Evolutionary conservation across 2,329 filamentous ascomycete genomes (phyloP).

Genomic region (Colletotrichum sp.): DNA sequence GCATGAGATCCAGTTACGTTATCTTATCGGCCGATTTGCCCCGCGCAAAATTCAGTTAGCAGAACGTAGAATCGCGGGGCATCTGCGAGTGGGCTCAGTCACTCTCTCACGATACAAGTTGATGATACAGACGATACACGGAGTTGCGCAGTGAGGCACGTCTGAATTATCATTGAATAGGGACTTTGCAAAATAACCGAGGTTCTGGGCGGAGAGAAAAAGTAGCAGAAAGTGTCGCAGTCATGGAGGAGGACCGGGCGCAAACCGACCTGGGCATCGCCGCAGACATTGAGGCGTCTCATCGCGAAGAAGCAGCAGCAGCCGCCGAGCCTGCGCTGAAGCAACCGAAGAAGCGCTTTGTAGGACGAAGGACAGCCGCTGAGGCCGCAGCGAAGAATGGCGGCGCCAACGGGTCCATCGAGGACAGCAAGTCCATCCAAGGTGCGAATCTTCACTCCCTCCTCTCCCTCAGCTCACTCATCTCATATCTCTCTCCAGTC

Average conservation of each 20-base stretch:
- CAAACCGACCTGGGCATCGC: constrained; percentile 73
- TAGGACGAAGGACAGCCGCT: constrained; percentile 76
- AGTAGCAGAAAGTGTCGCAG: not conserved
- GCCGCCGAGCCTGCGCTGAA: constrained; percentile 47
- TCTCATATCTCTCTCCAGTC: constrained; percentile 49
- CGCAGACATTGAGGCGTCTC: constrained; percentile 62
- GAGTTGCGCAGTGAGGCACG: not conserved
- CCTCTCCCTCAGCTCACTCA: not conserved
- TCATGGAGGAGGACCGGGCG: constrained; percentile 79
- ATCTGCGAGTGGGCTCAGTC: not conserved
- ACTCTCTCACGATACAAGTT: not conserved
- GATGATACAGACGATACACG: not conserved
- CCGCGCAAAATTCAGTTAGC: constrained; percentile 18
- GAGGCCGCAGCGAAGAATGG: constrained; percentile 52
- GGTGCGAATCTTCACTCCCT: not conserved
- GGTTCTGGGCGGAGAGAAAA: not conserved
- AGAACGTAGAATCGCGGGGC: constrained; percentile 8
- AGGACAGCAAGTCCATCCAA: constrained; percentile 70
- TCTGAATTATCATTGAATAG: not conserved
- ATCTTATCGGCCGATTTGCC: constrained; percentile 12
- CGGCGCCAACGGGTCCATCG: constrained; percentile 38
- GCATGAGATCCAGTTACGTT: not conserved
- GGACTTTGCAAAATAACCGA: not conserved
- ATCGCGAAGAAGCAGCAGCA: constrained; percentile 37
- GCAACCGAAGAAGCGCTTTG: constrained; percentile 90